Percentiles rank a stretch among this genome's conserved stretches.
Evolutionary conservation across 805 yeast species (phyloP).

Genomic region (Naumovozyma dairenensis): DNA sequence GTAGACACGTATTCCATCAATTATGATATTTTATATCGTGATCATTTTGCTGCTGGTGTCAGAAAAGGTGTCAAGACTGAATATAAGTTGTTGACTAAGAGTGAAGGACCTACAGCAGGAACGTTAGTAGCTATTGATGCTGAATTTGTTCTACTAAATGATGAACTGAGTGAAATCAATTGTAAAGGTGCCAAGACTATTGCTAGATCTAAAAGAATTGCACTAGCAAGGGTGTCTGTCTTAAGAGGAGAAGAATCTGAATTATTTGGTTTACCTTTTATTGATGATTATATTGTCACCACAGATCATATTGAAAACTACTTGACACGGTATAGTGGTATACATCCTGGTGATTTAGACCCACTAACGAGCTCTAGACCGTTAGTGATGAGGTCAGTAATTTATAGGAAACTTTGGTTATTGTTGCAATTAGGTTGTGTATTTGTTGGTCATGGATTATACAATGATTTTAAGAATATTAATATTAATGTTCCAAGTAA

Average conservation of each 20-base stretch:
- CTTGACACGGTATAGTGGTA: slow-evolving; percentile 87
- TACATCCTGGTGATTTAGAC: slow-evolving; percentile 82
- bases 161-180: slow-evolving; percentile 70
- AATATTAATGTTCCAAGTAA: slow-evolving; percentile 76
- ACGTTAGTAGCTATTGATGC: slow-evolving; percentile 89
- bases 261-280: slow-evolving; percentile 63
- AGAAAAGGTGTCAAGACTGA: slow-evolving; percentile 51
- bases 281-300: slow-evolving; percentile 85
- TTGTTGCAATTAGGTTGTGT: slow-evolving; percentile 79
- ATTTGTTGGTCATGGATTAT: slow-evolving; percentile 90
- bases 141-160: slow-evolving; percentile 77
- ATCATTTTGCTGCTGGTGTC: slow-evolving; percentile 60
- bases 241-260: slow-evolving; percentile 62
- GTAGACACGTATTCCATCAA: slow-evolving; percentile 46
- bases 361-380: slow-evolving; percentile 53
- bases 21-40: slow-evolving; percentile 58
- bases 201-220: slow-evolving; percentile 62
- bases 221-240: slow-evolving; percentile 85
- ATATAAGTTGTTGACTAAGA: slow-evolving; percentile 53
- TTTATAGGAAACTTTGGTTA: slow-evolving; percentile 85
- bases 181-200: slow-evolving; percentile 61
- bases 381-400: slow-evolving; percentile 69
- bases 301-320: slow-evolving; percentile 69
- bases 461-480: slow-evolving; percentile 86
- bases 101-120: slow-evolving; percentile 68